Evolutionary conservation across 2,329 filamentous ascomycete genomes (phyloP).

Genomic region (Fusarium neocosmosporiellum): DNA sequence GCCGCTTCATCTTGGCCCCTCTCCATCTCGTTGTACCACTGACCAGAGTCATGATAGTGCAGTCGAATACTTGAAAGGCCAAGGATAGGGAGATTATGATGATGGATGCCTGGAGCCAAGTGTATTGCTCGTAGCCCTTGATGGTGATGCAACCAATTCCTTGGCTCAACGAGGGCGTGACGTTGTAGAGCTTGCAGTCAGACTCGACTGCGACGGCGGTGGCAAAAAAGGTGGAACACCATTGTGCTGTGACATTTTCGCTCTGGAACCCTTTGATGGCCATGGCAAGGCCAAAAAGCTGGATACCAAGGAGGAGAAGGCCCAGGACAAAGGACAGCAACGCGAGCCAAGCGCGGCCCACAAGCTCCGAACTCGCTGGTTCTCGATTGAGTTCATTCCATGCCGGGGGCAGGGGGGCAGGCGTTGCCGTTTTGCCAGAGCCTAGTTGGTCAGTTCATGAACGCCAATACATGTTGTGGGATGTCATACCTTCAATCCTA

Average conservation of each 20-base stretch:
- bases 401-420: neutral
- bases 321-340: neutral
- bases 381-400: neutral
- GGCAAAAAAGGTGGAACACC: conserved; percentile 2
- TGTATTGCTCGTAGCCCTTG: conserved; percentile 1
- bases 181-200: neutral
- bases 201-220: neutral
- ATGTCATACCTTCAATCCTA: neutral
- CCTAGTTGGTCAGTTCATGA: neutral
- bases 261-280: neutral
- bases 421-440: neutral
- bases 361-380: neutral
- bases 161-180: neutral
- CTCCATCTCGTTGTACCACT: neutral
- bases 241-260: neutral
- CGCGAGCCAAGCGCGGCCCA: conserved; percentile 2
- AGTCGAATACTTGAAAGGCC: conserved; percentile 2
- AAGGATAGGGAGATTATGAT: neutral
- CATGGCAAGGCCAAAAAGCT: neutral
- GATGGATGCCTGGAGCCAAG: conserved; percentile 1
- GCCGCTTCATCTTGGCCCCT: conserved; percentile 8
- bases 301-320: neutral
- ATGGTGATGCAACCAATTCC: conserved; percentile 4
- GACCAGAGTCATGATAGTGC: neutral
- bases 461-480: too few relatives aligned